phyloP scores from a whole-genome alignment of 176 grass and related monocot species.

The Echinochloa phyllopogon region DNA sequence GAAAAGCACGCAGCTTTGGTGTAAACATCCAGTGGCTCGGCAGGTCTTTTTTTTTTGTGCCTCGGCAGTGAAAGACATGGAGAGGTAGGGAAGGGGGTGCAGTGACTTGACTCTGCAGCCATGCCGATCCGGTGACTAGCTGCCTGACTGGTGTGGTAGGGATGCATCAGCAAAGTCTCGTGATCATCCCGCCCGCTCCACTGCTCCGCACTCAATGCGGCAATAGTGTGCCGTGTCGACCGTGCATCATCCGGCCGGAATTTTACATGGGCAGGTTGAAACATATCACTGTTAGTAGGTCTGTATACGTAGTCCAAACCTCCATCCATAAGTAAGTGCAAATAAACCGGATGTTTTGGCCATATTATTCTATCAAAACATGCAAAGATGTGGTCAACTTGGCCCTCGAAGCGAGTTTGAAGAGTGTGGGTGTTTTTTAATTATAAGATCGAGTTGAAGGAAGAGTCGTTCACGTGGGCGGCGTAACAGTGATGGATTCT shows the following conservation, averaged over 20 bases:
- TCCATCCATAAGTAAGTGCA: no score
- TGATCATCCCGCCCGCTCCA: conserved; percentile 12
- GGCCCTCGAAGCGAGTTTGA: background rate
- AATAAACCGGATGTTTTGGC: no score
- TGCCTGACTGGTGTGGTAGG: background rate
- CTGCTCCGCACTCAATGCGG: conserved; percentile 35
- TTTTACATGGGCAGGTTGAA: background rate
- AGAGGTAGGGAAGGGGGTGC: background rate
- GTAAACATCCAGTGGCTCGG: background rate
- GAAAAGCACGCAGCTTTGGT: conserved; percentile 4
- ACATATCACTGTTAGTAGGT: no score
- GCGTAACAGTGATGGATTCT: background rate
- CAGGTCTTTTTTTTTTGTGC: background rate
- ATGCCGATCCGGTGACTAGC: background rate
- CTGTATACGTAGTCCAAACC: no score
- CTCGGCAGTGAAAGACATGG: background rate
- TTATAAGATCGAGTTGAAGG: background rate
- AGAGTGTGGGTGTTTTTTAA: background rate
- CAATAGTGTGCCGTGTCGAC: background rate
- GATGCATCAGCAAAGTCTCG: conserved; percentile 8
- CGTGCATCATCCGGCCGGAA: background rate
- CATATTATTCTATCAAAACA: no score
- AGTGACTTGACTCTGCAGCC: conserved; percentile 31
- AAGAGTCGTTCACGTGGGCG: background rate
- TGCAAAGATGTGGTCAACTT: background rate